These are phyloP conservation scores for Mortierella sp. DNA, from an alignment of 371 early-diverging fungal species.

Conservation along the genomic window DNA sequence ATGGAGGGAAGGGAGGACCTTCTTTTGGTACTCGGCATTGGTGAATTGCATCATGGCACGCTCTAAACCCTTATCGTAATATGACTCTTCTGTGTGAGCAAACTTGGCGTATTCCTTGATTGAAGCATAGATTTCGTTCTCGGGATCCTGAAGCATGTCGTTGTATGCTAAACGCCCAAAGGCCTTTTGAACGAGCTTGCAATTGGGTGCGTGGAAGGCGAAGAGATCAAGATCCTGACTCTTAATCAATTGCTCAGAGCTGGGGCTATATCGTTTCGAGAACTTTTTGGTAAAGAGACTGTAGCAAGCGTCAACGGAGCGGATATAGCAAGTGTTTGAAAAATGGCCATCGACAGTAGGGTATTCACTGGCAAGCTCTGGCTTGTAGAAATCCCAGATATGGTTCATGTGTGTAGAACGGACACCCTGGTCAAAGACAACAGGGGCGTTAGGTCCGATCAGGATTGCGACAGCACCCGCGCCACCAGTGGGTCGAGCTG, in stretches of 20 bases:
- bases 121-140: conserved; percentile 72
- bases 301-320: conserved; percentile 93
- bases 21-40: conserved; percentile 79
- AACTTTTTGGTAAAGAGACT: conserved; percentile 84
- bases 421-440: conserved; percentile 91
- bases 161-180: conserved; percentile 87
- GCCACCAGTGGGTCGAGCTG: conserved; percentile 96
- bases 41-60: conserved; percentile 87
- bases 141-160: conserved; percentile 87
- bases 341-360: conserved; percentile 96
- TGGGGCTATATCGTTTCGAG: conserved; percentile 54
- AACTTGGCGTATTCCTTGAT: conserved; percentile 63
- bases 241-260: conserved; percentile 46
- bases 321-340: conserved; percentile 92
- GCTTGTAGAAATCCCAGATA: conserved; percentile 98
- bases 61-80: conserved; percentile 89
- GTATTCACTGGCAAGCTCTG: conserved; percentile 95
- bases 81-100: conserved; percentile 75
- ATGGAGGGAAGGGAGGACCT: conserved; percentile 86
- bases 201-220: conserved; percentile 97
- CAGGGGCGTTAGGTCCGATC: conserved; percentile 94
- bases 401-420: conserved; percentile 96
- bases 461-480: conserved; percentile 96
- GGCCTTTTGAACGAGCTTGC: conserved; percentile 96
- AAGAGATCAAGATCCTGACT: conserved; percentile 84